Conservation (phyloP, 2,329 filamentous ascomycete genomes). For the Diaporthe ilicicola region DNA sequence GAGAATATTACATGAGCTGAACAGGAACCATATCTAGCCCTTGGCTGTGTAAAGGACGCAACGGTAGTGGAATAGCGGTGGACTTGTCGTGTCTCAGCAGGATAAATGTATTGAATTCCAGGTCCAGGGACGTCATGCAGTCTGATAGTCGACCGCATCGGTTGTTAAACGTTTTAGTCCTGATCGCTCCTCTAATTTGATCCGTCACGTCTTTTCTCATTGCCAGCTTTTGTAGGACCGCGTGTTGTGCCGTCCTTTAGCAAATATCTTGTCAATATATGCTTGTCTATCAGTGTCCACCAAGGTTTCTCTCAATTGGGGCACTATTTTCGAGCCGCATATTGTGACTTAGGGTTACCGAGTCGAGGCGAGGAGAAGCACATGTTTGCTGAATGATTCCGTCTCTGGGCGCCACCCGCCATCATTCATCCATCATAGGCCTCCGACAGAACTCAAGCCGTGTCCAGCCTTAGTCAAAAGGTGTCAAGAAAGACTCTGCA, state of each 20-base stretch:
- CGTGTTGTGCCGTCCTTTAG: not conserved
- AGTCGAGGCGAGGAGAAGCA: not conserved
- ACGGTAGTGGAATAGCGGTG: too few relatives aligned
- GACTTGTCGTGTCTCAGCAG: too few relatives aligned
- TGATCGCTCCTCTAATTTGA: not conserved
- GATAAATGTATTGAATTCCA: not conserved
- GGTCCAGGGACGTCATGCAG: not conserved
- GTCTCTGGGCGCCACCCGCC: not conserved
- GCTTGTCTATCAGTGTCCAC: not conserved
- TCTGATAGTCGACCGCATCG: not conserved
- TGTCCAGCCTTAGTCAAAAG: constrained; percentile 45
- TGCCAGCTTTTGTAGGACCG: not conserved
- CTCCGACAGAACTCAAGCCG: not conserved
- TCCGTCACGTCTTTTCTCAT: not conserved
- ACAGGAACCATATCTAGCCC: not conserved
- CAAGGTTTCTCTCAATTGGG: not conserved
- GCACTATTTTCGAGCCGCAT: not conserved
- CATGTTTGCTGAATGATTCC: not conserved
- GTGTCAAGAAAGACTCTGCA: constrained; percentile 97
- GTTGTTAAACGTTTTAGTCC: not conserved
- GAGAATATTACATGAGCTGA: not conserved
- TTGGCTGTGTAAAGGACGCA: not conserved
- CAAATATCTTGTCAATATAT: not conserved
- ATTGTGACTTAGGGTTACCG: not conserved
- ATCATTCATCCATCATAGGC: not conserved